These are phyloP conservation scores for Solanum clarkiae DNA, from an alignment of 257 asterid species.

Conservation along the genomic window DNA sequence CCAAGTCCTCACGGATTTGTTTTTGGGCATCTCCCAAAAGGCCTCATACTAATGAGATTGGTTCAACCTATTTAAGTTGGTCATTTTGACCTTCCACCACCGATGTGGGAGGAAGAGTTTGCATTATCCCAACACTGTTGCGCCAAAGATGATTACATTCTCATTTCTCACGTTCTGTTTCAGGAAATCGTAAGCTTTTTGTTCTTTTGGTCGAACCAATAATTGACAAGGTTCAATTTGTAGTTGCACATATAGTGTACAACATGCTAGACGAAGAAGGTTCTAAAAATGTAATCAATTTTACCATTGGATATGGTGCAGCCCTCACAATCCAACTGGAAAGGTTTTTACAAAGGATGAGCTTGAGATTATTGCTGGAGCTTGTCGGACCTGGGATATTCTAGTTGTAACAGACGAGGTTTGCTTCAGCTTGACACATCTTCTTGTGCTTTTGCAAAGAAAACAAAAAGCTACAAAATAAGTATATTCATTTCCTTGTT, in stretches of 20 bases:
- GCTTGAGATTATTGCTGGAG: constrained; percentile 78
- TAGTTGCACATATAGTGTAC: neutral
- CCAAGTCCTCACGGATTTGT: too few species aligned
- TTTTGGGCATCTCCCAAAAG: too few species aligned
- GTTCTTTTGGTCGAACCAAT: neutral
- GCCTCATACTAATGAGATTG: too few species aligned
- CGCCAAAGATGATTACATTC: neutral
- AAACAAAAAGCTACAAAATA: neutral
- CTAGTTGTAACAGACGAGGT: constrained; percentile 94
- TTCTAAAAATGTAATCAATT: neutral
- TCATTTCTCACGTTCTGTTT: neutral
- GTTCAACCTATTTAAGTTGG: too few species aligned
- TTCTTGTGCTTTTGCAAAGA: neutral
- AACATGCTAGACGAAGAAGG: neutral
- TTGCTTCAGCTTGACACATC: constrained; percentile 4
- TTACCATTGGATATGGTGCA: constrained; percentile 18
- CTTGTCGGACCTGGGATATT: constrained; percentile 55
- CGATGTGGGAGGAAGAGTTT: too few species aligned
- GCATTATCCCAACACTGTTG: too few species aligned
- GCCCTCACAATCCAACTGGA: constrained; percentile 98
- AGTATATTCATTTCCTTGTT: neutral
- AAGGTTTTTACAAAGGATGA: constrained; percentile 67
- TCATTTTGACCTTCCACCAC: too few species aligned
- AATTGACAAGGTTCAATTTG: neutral
- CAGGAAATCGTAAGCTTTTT: neutral